Evolutionary conservation across 257 asterid genomes (phyloP).

Genomic region (Nicotiana benthamiana): DNA sequence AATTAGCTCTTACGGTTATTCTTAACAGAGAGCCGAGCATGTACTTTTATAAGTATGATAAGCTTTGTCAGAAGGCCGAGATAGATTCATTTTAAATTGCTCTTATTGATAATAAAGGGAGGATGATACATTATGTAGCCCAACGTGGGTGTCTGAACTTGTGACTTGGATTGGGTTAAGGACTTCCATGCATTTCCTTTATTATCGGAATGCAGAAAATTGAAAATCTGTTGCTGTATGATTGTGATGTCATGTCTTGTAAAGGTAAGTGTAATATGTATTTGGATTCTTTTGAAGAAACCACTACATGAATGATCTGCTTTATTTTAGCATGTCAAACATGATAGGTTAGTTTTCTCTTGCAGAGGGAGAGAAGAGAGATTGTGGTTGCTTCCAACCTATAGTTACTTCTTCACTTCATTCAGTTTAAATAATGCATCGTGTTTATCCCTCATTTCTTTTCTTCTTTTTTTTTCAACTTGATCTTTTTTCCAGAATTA

Average conservation of each 20-base stretch:
- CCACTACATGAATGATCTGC: neutral
- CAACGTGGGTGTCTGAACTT: neutral
- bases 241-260: neutral
- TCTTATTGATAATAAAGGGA: neutral
- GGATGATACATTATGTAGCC: neutral
- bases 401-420: neutral
- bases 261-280: neutral
- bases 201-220: neutral
- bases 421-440: neutral
- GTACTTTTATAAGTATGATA: neutral
- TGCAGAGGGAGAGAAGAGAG: neutral
- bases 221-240: neutral
- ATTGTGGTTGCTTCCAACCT: neutral
- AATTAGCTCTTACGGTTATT: neutral
- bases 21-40: neutral
- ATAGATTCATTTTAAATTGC: neutral
- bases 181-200: neutral
- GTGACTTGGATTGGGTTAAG: neutral
- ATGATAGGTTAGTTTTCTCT: neutral
- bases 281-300: neutral
- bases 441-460: neutral
- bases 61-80: neutral
- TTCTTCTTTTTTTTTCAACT: neutral
- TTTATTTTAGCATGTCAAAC: neutral
- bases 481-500: conserved; percentile 37